phyloP scores from a whole-genome alignment of 495 filamentous ascomycete species.

The Darksidea phi region DNA sequence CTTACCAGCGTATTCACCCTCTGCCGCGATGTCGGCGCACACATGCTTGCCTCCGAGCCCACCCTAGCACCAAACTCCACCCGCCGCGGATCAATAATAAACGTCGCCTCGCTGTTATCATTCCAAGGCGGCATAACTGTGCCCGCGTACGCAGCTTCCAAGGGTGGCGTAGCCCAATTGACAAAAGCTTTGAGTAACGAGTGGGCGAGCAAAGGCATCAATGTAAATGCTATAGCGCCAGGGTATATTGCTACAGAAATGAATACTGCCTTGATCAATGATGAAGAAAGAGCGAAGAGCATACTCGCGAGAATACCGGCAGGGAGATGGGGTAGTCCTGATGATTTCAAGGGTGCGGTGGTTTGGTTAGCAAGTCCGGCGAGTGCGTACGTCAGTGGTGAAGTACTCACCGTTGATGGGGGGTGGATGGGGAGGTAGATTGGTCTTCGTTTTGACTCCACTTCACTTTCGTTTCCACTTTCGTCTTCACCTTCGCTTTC shows the following conservation, averaged over 20 bases:
- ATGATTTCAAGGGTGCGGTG: slow-evolving; percentile 84
- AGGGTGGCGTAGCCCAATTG: slow-evolving; percentile 81
- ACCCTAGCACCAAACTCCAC: slow-evolving; percentile 48
- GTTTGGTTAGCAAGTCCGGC: slow-evolving; percentile 76
- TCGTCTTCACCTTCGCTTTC: no score
- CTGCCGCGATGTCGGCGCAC: slow-evolving; percentile 79
- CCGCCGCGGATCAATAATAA: slow-evolving; percentile 75
- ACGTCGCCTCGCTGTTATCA: slow-evolving; percentile 77
- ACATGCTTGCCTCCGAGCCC: slow-evolving; percentile 65
- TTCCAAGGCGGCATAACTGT: slow-evolving; percentile 93
- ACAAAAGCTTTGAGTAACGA: slow-evolving; percentile 88
- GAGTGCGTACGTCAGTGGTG: slow-evolving; percentile 78
- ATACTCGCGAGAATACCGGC: slow-evolving; percentile 83
- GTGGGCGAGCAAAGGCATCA: slow-evolving; percentile 73
- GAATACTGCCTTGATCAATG: slow-evolving; percentile 79
- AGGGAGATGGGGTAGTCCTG: slow-evolving; percentile 79
- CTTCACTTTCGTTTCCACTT: no score
- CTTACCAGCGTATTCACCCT: slow-evolving; percentile 79
- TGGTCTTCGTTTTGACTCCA: not conserved
- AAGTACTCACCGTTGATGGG: slow-evolving; percentile 80
- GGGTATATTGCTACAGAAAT: slow-evolving; percentile 89
- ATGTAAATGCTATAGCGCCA: slow-evolving; percentile 50
- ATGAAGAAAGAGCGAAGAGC: slow-evolving; percentile 63
- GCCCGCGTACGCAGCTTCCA: slow-evolving; percentile 85
- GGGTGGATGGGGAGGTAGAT: slow-evolving; percentile 86